phyloP scores from a whole-genome alignment of 805 yeast genomes.

The Candida andamanensis region DNA sequence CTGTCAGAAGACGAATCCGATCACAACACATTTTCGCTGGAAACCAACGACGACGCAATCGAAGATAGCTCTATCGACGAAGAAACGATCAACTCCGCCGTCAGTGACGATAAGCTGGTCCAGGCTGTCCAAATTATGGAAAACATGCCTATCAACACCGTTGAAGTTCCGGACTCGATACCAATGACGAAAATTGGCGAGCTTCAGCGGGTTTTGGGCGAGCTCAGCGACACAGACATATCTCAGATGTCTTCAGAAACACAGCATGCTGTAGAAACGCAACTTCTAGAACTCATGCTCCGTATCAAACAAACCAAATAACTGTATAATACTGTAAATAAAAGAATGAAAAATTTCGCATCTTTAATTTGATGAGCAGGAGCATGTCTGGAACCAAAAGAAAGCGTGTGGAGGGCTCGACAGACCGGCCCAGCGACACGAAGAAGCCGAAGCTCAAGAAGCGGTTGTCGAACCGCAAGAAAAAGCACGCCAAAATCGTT shows the following conservation, averaged over 20 bases:
- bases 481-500: constrained; percentile 8
- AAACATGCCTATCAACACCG: too few relatives aligned
- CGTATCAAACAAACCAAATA: constrained; percentile 17
- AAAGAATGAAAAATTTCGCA: too few relatives aligned
- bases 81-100: too few relatives aligned
- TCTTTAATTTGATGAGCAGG: too few relatives aligned
- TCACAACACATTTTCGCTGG: constrained; percentile 10
- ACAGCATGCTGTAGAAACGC: constrained; percentile 26
- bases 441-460: constrained; percentile 18
- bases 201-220: too few relatives aligned
- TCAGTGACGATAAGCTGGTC: too few relatives aligned
- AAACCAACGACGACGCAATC: constrained; percentile 3
- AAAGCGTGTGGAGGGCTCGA: constrained; percentile 21
- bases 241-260: too few relatives aligned
- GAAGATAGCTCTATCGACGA: constrained; percentile 6
- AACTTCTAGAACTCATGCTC: constrained; percentile 28
- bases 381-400: constrained; percentile 18
- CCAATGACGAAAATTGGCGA: too few relatives aligned
- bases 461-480: constrained; percentile 5
- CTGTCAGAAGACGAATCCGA: constrained; percentile 7
- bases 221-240: too few relatives aligned
- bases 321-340: too few relatives aligned
- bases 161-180: too few relatives aligned
- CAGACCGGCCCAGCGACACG: constrained; percentile 14
- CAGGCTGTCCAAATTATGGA: too few relatives aligned